Conservation (phyloP, 202 grass and related monocot species). For the Setaria italica region DNA sequence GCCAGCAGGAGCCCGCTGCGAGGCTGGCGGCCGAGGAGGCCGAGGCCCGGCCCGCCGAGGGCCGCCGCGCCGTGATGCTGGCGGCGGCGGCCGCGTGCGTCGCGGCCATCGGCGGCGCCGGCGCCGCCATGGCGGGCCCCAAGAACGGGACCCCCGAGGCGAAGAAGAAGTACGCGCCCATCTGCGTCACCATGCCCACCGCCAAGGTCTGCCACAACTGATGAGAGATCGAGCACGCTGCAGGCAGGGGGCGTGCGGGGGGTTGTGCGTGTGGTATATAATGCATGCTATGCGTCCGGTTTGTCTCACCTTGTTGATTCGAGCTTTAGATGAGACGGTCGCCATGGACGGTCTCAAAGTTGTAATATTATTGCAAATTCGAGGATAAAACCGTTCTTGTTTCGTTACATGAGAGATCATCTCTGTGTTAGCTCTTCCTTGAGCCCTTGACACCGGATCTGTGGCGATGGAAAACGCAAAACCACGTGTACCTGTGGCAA, state of each 20-base stretch:
- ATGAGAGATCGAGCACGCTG: background rate
- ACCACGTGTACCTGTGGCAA: background rate
- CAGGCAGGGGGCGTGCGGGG: background rate
- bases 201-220: slow-evolving; percentile 83
- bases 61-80: slow-evolving; percentile 66
- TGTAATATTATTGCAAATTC: slow-evolving; percentile 55
- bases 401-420: background rate
- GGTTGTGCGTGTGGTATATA: slow-evolving; percentile 36
- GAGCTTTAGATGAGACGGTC: slow-evolving; percentile 35
- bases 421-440: background rate
- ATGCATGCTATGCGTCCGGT: slow-evolving; percentile 39
- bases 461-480: no score
- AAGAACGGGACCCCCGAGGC: slow-evolving; percentile 65
- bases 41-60: slow-evolving; percentile 29
- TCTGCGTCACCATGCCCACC: slow-evolving; percentile 91
- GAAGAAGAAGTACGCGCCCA: slow-evolving; percentile 79
- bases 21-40: slow-evolving; percentile 15
- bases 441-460: no score
- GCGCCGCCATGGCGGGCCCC: slow-evolving; percentile 54
- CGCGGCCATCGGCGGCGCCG: slow-evolving; percentile 45
- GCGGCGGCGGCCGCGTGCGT: slow-evolving; percentile 60
- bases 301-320: slow-evolving; percentile 24
- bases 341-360: slow-evolving; percentile 46
- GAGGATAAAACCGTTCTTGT: slow-evolving; percentile 34
- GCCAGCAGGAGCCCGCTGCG: slow-evolving; percentile 35